Conservation (phyloP, 352 stramenopile genomes). For the Stramenopiles sp. region DNA sequence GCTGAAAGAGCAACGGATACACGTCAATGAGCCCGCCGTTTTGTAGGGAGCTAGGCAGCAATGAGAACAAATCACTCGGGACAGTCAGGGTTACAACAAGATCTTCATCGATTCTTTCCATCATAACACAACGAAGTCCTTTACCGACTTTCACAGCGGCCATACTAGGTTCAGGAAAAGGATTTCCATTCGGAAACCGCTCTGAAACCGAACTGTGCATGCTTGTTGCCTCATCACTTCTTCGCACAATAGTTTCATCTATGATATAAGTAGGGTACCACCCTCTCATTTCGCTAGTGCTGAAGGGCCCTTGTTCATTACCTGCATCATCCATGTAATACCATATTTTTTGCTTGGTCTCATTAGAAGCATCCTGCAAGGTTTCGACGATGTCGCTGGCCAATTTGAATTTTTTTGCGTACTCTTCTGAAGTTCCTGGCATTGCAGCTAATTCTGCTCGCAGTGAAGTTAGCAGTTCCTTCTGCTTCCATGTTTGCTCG, state of each 20-base stretch:
- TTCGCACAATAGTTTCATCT: not conserved
- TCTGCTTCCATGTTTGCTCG: not conserved
- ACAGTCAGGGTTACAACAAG: not conserved
- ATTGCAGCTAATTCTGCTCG: not conserved
- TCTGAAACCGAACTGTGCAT: not conserved
- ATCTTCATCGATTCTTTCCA: not conserved
- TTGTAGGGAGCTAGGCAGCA: not conserved
- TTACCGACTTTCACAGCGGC: not conserved
- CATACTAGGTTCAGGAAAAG: constrained; percentile 10
- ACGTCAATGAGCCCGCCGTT: not conserved
- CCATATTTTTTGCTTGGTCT: not conserved
- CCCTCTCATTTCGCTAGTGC: not conserved
- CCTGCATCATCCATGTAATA: not conserved
- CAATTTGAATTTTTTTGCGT: not conserved
- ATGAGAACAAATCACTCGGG: not conserved
- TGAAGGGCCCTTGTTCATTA: not conserved
- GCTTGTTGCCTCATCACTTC: not conserved
- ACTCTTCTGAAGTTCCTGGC: not conserved
- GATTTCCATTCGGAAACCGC: constrained; percentile 10
- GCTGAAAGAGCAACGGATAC: not conserved
- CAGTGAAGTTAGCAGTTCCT: not conserved
- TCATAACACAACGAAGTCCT: constrained; percentile 6
- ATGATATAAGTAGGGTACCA: not conserved
- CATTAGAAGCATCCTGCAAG: not conserved
- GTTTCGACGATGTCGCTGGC: not conserved